These are phyloP conservation scores for Globisporangium nodosum DNA, from an alignment of 352 stramenopile species.

Conservation along the genomic window DNA sequence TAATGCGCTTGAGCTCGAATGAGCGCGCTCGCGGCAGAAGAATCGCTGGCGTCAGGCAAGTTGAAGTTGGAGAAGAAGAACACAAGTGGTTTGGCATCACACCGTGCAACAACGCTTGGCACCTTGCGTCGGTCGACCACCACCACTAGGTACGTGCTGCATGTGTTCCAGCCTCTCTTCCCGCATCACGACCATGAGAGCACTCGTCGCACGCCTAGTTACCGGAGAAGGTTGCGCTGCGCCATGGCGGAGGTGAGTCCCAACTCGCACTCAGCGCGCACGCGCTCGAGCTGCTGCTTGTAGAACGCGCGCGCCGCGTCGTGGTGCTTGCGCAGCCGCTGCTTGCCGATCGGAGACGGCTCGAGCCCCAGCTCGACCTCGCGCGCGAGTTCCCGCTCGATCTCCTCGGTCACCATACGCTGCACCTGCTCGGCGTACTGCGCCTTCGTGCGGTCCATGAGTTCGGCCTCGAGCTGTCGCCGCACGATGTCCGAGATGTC, in stretches of 20 bases:
- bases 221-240: conserved; percentile 72
- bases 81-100: neutral
- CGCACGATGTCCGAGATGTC: conserved; percentile 29
- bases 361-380: conserved; percentile 51
- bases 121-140: too few relatives aligned
- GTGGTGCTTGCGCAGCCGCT: conserved; percentile 48
- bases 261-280: conserved; percentile 62
- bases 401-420: conserved; percentile 46
- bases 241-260: conserved; percentile 52
- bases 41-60: neutral
- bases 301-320: conserved; percentile 47
- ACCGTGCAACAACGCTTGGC: too few relatives aligned
- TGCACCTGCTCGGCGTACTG: conserved; percentile 52
- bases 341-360: conserved; percentile 25
- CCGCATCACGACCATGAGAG: too few relatives aligned
- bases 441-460: conserved; percentile 64
- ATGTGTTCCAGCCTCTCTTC: too few relatives aligned
- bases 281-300: conserved; percentile 52
- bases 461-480: conserved; percentile 34
- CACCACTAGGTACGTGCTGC: too few relatives aligned
- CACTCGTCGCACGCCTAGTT: neutral
- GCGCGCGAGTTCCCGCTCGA: conserved; percentile 55
- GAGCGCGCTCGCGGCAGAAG: too few relatives aligned
- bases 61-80: neutral
- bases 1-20: neutral